Base-by-base conservation (phyloP, 345 rosid genomes). In the Trapa bicornis region DNA sequence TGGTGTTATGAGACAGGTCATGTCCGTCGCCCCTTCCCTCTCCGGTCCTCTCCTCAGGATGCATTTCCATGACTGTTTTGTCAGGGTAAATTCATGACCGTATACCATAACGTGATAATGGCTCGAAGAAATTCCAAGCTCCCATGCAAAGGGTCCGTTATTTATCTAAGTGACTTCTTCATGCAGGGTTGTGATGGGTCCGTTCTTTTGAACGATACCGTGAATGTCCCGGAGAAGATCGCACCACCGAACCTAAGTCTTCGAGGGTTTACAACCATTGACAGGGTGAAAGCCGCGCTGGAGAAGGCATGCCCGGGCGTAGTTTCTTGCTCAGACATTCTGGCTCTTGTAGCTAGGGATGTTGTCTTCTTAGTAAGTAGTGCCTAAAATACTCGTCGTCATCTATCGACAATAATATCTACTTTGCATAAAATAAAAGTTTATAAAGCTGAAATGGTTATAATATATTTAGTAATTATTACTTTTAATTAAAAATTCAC, bases 111-210 rank as follows among this genome's bases (percentile, higher is more conserved):
- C 15, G 4, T 7, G 5, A 6, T 2, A 58, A 6, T 58, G 36
- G 35, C 33, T 10, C 6, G 3, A 10, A 3, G 36, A 56, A 17
- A 56, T 17, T 56, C 5, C 2, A 41, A 7, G 29, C 29, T 22
- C 29, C 29, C 33, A 17, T 53, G n/a, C 29, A 1, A 14, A 53
- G 6, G 6, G 10, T 53, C 7, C 43, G 43, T 41, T 41, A 8
- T 41, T 41, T 41, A 41, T 41, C 43, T 41, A 41, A 3, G 43
- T 8, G 58, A 53, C 58, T 14, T 22, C 29, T 48, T 32, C 36
- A 36, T 65, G 1, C 75, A 88, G 98, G 98, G 98, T 41, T 89
- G 96, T 15, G 98, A 92, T 12, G 98, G 80, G 0, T 92, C 98
- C 4, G 68, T 92, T n/a, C 73, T 92, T 68, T 70, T 92, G 58